Base-by-base conservation (phyloP, 1,284 basidiomycete genomes). In the Fistulina hepatica region DNA sequence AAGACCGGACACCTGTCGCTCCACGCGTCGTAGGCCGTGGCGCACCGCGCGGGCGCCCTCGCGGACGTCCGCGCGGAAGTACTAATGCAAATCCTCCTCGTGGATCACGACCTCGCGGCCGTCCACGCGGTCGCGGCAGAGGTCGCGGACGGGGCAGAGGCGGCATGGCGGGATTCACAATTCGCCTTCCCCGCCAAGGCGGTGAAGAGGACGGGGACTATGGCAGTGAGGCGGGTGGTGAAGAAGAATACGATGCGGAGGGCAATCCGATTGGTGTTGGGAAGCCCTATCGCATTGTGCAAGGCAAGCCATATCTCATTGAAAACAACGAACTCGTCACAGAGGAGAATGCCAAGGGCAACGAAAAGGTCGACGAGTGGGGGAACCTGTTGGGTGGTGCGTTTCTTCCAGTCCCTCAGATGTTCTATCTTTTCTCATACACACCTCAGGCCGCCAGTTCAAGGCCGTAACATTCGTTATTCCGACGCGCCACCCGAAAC, bases 271-370 rank as follows among this genome's bases (percentile, higher is more conserved):
- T 69, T 24, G 71, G 65, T 27, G 73, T 72, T 3, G 78, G 77
- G 2, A 80, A 77, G 48, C 74, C 76, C 1, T 81, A 81, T 58
- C 65, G 75, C 38, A 75, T 69, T 48, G 73, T 94, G 51, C 78
- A 83, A 38, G 88, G 84, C 9, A 67, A 76, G 47, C 70, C 76
- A 11, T 86, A 83, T 54, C 63, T 77, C 30, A 81, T 95, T 35
- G 83, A 89, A 28, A 81, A 82, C 27, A 92, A 97, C 56, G 92
- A 94, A 60, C 79, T 93, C 46, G 63, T 83, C 33, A 82, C 91
- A 4, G 78, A 81, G 2, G 74, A 86, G 33, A 85, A 97, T 52
- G 70, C 75, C 27, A 89, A 81, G 45, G 94, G 94, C 11, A 84
- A 97, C 55, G 73, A 78, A 42, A 98, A 98, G 65, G 81, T 98